A percentile compares a stretch with the other conserved stretches of the same genome.
These are phyloP conservation scores for Phytopythium mirpurense DNA, from an alignment of 352 stramenopile species.

Conservation along the genomic window DNA sequence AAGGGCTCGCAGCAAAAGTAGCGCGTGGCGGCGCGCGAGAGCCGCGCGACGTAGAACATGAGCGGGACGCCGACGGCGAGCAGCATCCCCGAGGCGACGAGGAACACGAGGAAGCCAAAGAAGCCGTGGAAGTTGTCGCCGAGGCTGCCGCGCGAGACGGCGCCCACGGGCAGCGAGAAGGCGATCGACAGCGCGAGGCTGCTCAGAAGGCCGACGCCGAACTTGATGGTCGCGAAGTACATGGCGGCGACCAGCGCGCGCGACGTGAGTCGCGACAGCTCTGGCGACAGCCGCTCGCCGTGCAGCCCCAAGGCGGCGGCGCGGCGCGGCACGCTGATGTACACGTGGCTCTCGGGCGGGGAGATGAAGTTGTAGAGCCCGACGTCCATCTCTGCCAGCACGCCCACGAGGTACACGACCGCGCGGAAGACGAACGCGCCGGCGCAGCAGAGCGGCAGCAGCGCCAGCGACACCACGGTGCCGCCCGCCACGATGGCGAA, in stretches of 20 bases:
- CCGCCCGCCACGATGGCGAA: constrained; percentile 42
- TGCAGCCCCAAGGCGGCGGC: constrained; percentile 28
- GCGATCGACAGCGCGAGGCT: constrained; percentile 44
- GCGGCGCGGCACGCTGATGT: constrained; percentile 26
- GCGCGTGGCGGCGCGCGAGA: constrained; percentile 42
- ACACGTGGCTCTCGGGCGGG: constrained; percentile 43
- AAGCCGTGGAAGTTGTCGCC: constrained; percentile 37
- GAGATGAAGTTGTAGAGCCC: constrained; percentile 62
- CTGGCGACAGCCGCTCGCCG: constrained; percentile 42
- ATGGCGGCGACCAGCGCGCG: constrained; percentile 35
- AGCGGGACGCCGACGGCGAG: constrained; percentile 42
- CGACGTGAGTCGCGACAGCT: constrained; percentile 38
- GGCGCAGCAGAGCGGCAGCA: constrained; percentile 54
- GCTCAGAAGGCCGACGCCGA: constrained; percentile 42
- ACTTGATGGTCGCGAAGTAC: constrained; percentile 66
- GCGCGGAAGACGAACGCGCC: constrained; percentile 51
- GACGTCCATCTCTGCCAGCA: constrained; percentile 55
- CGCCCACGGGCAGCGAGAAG: constrained; percentile 42
- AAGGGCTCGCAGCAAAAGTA: constrained; percentile 72
- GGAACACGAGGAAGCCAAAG: constrained; percentile 37
- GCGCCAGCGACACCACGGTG: constrained; percentile 23
- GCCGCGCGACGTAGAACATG: constrained; percentile 41
- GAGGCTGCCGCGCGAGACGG: constrained; percentile 25
- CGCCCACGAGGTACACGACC: constrained; percentile 40
- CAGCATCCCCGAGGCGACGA: constrained; percentile 38